A percentile compares a stretch with the other conserved stretches of the same genome.
Conservation (phyloP, 1,284 basidiomycete genomes). For the Austroboletus rostrupii region DNA sequence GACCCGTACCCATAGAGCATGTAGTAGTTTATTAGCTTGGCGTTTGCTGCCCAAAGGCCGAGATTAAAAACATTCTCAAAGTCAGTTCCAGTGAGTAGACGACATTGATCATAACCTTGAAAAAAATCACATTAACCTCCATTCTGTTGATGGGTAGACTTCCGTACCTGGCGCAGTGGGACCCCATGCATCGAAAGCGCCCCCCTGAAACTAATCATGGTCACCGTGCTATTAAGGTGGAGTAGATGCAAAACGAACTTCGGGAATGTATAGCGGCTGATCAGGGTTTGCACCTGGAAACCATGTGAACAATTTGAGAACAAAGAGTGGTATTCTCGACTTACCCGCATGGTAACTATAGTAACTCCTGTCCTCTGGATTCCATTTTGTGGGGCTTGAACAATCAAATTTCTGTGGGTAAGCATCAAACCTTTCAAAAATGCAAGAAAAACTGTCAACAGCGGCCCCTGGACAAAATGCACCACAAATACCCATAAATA, state of each 20-base stretch:
- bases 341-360: conserved; percentile 28
- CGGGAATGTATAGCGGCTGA: conserved; percentile 32
- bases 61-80: conserved; percentile 76
- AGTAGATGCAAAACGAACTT: conserved; percentile 18
- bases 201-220: conserved; percentile 56
- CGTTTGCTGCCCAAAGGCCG: conserved; percentile 72
- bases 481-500: conserved; percentile 43
- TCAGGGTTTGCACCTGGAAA: conserved; percentile 23
- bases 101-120: conserved; percentile 45
- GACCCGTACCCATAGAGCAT: conserved; percentile 67
- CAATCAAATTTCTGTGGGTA: conserved; percentile 35
- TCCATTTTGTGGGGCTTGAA: conserved; percentile 29
- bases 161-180: conserved; percentile 53
- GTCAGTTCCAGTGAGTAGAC: conserved; percentile 58
- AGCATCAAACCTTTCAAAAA: conserved; percentile 24
- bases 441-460: conserved; percentile 5
- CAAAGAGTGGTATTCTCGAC: background rate
- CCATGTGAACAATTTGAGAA: conserved; percentile 5
- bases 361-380: conserved; percentile 26
- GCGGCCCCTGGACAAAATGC: background rate
- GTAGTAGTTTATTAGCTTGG: conserved; percentile 73
- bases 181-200: conserved; percentile 73
- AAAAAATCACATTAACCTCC: conserved; percentile 7
- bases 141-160: background rate
- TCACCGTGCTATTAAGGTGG: conserved; percentile 7